phyloP scores from a whole-genome alignment of 2,329 filamentous ascomycete genomes.

The Hypoxylon sp. region DNA sequence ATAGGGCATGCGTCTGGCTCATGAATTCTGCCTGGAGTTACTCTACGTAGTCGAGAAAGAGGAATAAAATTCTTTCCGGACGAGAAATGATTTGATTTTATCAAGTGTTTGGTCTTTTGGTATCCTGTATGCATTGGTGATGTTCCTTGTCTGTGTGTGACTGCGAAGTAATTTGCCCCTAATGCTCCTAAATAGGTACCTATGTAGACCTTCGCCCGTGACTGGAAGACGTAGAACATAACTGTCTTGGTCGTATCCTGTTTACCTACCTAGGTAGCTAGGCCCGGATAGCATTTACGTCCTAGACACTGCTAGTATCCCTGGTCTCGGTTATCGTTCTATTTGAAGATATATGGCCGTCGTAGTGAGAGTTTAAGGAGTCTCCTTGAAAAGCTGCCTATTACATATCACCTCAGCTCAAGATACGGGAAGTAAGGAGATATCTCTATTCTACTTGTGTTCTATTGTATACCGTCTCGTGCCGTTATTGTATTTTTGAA shows the following conservation, averaged over 20 bases:
- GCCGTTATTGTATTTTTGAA: no score
- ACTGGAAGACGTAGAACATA: background rate
- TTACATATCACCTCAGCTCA: background rate
- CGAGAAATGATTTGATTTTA: conserved; percentile 37
- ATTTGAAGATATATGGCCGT: background rate
- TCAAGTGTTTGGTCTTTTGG: conserved; percentile 19
- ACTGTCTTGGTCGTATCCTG: background rate
- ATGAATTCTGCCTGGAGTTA: conserved; percentile 53
- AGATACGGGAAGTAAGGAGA: background rate
- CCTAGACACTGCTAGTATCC: background rate
- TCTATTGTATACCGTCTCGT: no score
- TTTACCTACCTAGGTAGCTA: no score
- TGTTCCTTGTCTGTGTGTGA: background rate
- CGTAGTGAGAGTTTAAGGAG: background rate
- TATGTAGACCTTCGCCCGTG: no score
- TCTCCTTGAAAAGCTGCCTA: background rate
- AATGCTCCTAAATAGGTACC: background rate
- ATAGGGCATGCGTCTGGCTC: conserved; percentile 51
- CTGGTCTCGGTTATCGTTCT: background rate
- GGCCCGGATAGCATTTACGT: background rate
- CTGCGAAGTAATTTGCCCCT: background rate
- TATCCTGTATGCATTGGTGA: conserved; percentile 11
- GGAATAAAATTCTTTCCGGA: conserved; percentile 50
- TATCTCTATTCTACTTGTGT: no score
- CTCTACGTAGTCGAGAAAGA: conserved; percentile 52